A percentile compares a stretch with the other conserved stretches of the same genome.
These are phyloP conservation scores for Parietaria judaica DNA, from an alignment of 306 rosid species.

Conservation along the genomic window DNA sequence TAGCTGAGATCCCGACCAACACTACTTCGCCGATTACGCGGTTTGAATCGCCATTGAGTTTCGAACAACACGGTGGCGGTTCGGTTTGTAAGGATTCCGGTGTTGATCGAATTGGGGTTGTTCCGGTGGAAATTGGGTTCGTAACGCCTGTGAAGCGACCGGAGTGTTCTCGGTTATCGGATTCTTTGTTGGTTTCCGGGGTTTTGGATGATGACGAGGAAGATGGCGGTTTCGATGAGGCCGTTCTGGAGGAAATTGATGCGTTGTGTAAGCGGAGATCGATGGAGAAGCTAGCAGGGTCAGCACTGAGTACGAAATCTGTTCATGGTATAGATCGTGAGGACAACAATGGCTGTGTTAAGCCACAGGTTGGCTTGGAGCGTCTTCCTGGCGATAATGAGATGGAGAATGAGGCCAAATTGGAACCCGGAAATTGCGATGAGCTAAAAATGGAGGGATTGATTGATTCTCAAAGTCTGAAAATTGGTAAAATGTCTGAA, in stretches of 20 bases:
- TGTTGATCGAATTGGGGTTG: neutral
- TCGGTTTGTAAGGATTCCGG: constrained; percentile 2
- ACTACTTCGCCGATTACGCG: constrained; percentile 10
- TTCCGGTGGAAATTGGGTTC: constrained; percentile 14
- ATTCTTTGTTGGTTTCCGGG: constrained; percentile 26
- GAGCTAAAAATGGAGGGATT: constrained; percentile 22
- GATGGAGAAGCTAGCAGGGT: constrained; percentile 21
- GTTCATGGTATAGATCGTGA: constrained; percentile 13
- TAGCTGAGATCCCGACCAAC: constrained; percentile 42
- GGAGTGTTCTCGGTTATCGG: constrained; percentile 17
- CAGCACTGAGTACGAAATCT: constrained; percentile 12
- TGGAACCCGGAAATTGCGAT: constrained; percentile 18
- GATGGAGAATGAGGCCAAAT: constrained; percentile 22
- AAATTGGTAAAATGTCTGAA: constrained; percentile 50
- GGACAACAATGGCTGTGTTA: constrained; percentile 19
- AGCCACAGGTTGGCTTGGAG: constrained; percentile 11
- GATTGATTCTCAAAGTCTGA: constrained; percentile 13
- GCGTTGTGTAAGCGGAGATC: constrained; percentile 50
- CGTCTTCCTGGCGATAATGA: constrained; percentile 5
- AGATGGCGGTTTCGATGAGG: constrained; percentile 65
- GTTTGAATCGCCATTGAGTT: constrained; percentile 3
- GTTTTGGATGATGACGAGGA: constrained; percentile 50
- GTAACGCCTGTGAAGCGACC: constrained; percentile 41
- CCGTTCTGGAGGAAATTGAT: constrained; percentile 59
- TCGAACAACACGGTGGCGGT: constrained; percentile 5